These are phyloP conservation scores for Dendrocalamus sinicus DNA, from an alignment of 176 grass and related monocot genomes.

Conservation along the genomic window DNA sequence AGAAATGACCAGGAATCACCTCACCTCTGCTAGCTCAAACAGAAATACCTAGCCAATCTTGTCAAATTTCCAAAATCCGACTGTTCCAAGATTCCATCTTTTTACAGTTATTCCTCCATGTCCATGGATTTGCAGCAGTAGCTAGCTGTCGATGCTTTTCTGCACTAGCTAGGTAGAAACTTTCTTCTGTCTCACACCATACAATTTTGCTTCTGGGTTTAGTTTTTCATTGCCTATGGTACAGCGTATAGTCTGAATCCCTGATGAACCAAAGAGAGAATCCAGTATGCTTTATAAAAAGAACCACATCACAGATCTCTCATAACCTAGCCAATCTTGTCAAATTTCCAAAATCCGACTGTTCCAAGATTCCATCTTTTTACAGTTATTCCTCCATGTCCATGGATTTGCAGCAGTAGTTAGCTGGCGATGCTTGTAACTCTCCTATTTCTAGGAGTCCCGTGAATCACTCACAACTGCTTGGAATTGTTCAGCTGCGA, in stretches of 20 bases:
- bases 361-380: conserved; percentile 40
- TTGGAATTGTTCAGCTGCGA: too few relatives aligned
- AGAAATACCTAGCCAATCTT: conserved; percentile 33
- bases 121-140: neutral
- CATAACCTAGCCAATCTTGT: too few relatives aligned
- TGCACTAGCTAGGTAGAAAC: too few relatives aligned
- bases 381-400: conserved; percentile 27
- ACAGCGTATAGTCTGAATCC: too few relatives aligned
- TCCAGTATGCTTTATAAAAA: too few relatives aligned
- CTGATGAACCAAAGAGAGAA: too few relatives aligned
- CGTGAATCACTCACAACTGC: too few relatives aligned
- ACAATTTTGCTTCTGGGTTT: too few relatives aligned
- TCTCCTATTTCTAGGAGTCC: too few relatives aligned
- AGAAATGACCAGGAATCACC: conserved; percentile 31
- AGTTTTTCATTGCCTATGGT: too few relatives aligned
- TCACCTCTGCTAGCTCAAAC: conserved; percentile 13
- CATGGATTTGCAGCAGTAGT: conserved; percentile 19
- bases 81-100: conserved; percentile 40
- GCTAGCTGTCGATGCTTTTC: neutral
- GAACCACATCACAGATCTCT: too few relatives aligned
- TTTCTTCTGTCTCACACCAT: too few relatives aligned
- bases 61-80: conserved; percentile 32
- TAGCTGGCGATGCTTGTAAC: neutral
- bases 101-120: conserved; percentile 35
- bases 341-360: neutral